phyloP scores from a whole-genome alignment of 371 early-diverging fungal species.

The Lichtheimia ornata region DNA sequence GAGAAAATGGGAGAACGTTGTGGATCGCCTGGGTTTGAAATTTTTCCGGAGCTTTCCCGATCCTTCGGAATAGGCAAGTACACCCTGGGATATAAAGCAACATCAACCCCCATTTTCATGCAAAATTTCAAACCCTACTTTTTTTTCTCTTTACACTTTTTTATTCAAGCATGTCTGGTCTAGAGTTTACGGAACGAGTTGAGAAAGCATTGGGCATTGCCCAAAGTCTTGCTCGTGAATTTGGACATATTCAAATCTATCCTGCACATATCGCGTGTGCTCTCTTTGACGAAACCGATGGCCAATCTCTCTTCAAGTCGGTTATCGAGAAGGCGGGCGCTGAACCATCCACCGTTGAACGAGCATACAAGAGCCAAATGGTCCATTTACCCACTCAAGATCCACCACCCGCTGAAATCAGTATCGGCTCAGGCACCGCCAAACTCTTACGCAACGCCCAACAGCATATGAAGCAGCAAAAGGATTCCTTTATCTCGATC shows the following conservation, averaged over 20 bases:
- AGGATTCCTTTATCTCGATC: slow-evolving; percentile 85
- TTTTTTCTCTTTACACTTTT: no score
- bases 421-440: slow-evolving; percentile 60
- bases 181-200: slow-evolving; percentile 92
- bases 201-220: slow-evolving; percentile 66
- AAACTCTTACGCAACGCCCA: slow-evolving; percentile 73
- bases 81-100: no score
- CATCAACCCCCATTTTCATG: no score
- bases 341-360: slow-evolving; percentile 74
- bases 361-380: slow-evolving; percentile 74
- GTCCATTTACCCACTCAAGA: slow-evolving; percentile 84
- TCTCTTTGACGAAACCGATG: slow-evolving; percentile 75
- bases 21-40: no score
- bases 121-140: no score
- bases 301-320: slow-evolving; percentile 62
- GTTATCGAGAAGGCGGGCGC: slow-evolving; percentile 84
- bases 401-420: slow-evolving; percentile 80
- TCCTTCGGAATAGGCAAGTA: no score
- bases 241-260: slow-evolving; percentile 72
- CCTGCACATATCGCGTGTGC: slow-evolving; percentile 84
- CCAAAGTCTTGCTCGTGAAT: slow-evolving; percentile 77
- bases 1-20: no score
- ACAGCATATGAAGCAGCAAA: slow-evolving; percentile 77
- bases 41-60: no score
- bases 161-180: slow-evolving; percentile 44